Evolutionary conservation across 495 filamentous ascomycete species (phyloP), one percentile per base, ranked within the genome.

Genomic region (Stereocaulon alpinum): DNA sequence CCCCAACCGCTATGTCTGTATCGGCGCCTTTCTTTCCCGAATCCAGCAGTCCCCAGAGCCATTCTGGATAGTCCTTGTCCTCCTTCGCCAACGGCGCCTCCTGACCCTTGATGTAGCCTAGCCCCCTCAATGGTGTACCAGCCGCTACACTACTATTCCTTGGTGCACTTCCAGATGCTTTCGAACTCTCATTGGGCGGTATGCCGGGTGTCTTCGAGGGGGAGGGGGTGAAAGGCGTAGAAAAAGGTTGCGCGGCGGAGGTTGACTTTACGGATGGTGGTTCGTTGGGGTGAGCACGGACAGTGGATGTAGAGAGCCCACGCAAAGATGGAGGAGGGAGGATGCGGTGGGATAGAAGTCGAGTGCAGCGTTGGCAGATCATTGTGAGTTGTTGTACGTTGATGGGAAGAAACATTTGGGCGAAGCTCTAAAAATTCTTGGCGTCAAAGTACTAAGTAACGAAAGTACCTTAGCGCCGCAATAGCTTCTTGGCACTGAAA

Each of bases 31-130:
- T 63, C 64, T 70, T 10, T 60, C 68, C 68, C 79, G 37, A 74
- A 18, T 82, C 80, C 27, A 96, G 73, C 63, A 91, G 80, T 0
- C 67, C 72, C 93, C 93, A 98, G 55, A 98, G 73, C 93, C 93
- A 98, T 14, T 76, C 79, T 17, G 93, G 93, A 74, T 98, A 98
- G 56, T 89, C 91, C 37, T 80, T 73, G 69, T 98, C 93, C 55
- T 86, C 80, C 65, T 83, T 74, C 32, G 93, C 93, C 12, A 95
- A 64, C 0, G 83, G 83, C 67, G 84, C 42, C 78, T 78, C 61
- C 69, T 72, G 51, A 56, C 73, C 74, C 76, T 96, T 96, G 67
- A 94, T 75, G 74, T 93, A 96, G 70, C 90, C 94, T 61, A 98
- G 77, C 7, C 91, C 89, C 34, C 76, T 82, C 56, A 98, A 68